Percentiles rank a stretch among this genome's conserved stretches.
Evolutionary conservation across 2,329 filamentous ascomycete genomes (phyloP).

Genomic region (Fragosphaeria purpurea): DNA sequence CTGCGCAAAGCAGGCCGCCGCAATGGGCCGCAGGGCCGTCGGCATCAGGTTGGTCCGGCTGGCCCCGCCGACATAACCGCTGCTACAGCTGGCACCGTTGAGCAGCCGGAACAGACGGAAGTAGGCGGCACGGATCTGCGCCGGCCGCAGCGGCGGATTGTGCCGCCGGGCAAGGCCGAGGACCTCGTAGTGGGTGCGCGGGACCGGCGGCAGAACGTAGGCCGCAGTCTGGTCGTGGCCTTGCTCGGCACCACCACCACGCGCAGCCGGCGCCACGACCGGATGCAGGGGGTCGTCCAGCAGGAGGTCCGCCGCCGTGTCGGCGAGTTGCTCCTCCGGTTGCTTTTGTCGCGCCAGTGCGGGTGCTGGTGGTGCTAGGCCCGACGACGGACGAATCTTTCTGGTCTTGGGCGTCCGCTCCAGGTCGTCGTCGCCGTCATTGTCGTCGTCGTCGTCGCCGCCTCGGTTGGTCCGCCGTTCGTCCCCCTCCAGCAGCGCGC

Average conservation of each 20-base stretch:
- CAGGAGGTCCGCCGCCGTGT: neutral
- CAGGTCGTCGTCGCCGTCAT: slow-evolving; percentile 14
- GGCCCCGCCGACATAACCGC: neutral
- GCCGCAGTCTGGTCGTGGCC: too few relatives aligned
- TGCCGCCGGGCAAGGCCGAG: slow-evolving; percentile 28
- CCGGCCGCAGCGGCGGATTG: slow-evolving; percentile 19
- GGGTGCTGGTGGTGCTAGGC: neutral
- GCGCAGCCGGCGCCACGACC: neutral
- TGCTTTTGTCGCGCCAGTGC: too few relatives aligned
- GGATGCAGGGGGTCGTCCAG: neutral
- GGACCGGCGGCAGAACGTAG: neutral
- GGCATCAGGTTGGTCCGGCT: slow-evolving; percentile 22
- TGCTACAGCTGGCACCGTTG: slow-evolving; percentile 25
- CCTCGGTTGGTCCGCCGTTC: slow-evolving; percentile 8
- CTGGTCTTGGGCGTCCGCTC: slow-evolving; percentile 6
- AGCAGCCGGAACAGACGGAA: slow-evolving; percentile 34
- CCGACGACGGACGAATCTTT: neutral
- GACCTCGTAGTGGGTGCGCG: slow-evolving; percentile 33
- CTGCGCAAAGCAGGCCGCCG: slow-evolving; percentile 29
- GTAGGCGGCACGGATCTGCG: slow-evolving; percentile 34
- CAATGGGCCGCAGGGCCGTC: slow-evolving; percentile 26
- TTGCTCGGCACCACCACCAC: too few relatives aligned
- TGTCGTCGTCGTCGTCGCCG: slow-evolving; percentile 13
- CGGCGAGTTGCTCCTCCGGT: neutral
- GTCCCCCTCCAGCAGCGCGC: slow-evolving; percentile 11